Evolutionary conservation across 73 alveolate species (phyloP).

Genomic region (Effrenium voratum): DNA sequence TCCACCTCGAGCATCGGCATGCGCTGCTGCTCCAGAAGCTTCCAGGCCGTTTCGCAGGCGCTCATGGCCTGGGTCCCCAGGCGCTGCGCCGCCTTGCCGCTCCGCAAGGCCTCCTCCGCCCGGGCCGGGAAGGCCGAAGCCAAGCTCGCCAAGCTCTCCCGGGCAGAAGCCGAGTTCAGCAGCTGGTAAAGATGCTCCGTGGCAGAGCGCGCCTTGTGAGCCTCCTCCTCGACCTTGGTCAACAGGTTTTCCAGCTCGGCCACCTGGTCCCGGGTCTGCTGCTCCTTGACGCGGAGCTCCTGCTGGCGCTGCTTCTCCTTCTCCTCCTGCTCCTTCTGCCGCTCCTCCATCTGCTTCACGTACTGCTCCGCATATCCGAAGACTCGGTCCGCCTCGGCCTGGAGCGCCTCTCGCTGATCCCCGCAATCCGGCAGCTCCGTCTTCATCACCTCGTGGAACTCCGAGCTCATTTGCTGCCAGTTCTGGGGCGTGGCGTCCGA

Average conservation of each 20-base stretch:
- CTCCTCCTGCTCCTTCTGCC: slow-evolving; percentile 61
- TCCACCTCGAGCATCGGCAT: slow-evolving; percentile 56
- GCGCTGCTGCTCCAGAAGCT: slow-evolving; percentile 31
- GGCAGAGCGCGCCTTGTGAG: slow-evolving; percentile 35
- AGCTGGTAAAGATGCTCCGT: slow-evolving; percentile 75
- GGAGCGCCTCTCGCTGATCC: slow-evolving; percentile 51
- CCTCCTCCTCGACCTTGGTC: slow-evolving; percentile 71
- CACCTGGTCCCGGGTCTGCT: slow-evolving; percentile 23
- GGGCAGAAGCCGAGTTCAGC: neutral
- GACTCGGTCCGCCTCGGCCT: slow-evolving; percentile 53
- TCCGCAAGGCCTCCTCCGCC: slow-evolving; percentile 68
- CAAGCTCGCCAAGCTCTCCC: neutral
- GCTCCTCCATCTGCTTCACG: slow-evolving; percentile 57
- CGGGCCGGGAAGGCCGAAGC: slow-evolving; percentile 34
- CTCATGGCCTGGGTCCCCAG: slow-evolving; percentile 8
- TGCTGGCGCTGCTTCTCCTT: slow-evolving; percentile 25
- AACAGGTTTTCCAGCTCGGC: slow-evolving; percentile 28
- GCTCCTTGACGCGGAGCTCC: slow-evolving; percentile 69
- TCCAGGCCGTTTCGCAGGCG: slow-evolving; percentile 59
- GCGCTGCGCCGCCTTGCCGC: neutral
- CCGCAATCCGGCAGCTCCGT: slow-evolving; percentile 32
- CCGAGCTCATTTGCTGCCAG: slow-evolving; percentile 2
- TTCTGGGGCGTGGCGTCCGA: slow-evolving; percentile 46
- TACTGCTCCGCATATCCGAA: slow-evolving; percentile 3
- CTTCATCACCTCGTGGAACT: slow-evolving; percentile 26